Conservation (phyloP, 805 yeast genomes). For the Spathaspora hagerdaliae region DNA sequence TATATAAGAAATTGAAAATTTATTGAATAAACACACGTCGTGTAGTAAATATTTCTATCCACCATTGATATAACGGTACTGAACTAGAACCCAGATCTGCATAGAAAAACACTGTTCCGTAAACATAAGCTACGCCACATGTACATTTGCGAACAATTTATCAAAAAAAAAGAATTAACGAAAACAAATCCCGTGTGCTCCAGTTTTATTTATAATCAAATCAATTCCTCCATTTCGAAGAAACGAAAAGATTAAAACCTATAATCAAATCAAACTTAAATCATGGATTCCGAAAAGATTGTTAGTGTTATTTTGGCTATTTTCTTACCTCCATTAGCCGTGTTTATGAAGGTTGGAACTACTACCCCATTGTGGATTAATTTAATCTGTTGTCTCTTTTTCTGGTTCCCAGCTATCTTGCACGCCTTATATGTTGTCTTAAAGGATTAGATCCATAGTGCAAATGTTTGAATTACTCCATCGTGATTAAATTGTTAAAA, state of each 20-base stretch:
- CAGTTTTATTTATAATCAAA: too few species aligned
- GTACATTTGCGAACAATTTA: background rate
- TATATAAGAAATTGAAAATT: too few species aligned
- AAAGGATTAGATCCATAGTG: constrained; percentile 8
- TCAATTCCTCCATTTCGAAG: too few species aligned
- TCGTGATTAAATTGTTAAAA: too few species aligned
- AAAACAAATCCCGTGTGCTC: background rate
- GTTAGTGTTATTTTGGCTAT: constrained; percentile 46
- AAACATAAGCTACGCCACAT: too few species aligned
- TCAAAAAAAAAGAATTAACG: background rate
- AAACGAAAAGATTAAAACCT: too few species aligned
- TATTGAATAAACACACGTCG: too few species aligned
- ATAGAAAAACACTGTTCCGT: too few species aligned
- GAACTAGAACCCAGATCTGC: too few species aligned
- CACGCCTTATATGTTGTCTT: constrained; percentile 67
- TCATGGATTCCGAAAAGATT: constrained; percentile 39
- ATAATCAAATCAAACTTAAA: background rate
- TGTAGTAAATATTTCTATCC: too few species aligned
- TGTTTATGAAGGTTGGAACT: constrained; percentile 64
- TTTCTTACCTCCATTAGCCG: constrained; percentile 74
- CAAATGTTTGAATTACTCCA: too few species aligned
- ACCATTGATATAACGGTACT: too few species aligned
- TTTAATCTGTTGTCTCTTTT: constrained; percentile 55
- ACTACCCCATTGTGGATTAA: constrained; percentile 63
- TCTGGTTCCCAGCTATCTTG: constrained; percentile 77